phyloP scores from a whole-genome alignment of 2,329 filamentous ascomycete species.

The Cytospora mali region DNA sequence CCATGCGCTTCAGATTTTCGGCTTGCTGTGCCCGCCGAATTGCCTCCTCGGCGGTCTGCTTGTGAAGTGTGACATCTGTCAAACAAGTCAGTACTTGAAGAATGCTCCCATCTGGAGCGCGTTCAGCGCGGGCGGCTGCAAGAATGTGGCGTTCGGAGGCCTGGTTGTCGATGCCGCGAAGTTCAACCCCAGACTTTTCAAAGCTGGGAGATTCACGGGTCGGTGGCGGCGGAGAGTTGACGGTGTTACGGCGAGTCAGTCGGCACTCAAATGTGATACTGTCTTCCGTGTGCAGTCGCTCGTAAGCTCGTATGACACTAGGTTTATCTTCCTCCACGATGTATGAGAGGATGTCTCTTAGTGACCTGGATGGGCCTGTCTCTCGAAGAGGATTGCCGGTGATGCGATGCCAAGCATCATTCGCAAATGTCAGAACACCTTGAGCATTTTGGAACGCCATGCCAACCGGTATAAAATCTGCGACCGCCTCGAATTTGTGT shows the following conservation, averaged over 20 bases:
- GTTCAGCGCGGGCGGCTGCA: constrained; percentile 52
- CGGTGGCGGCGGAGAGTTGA: constrained; percentile 37
- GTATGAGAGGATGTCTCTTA: constrained; percentile 44
- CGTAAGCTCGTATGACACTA: constrained; percentile 45
- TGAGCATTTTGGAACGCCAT: constrained; percentile 70
- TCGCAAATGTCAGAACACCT: constrained; percentile 70
- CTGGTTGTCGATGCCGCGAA: constrained; percentile 38
- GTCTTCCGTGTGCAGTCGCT: constrained; percentile 42
- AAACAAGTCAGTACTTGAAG: constrained; percentile 52
- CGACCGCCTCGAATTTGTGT: constrained; percentile 69
- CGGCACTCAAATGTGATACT: constrained; percentile 53
- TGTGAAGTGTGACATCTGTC: constrained; percentile 55
- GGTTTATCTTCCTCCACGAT: constrained; percentile 51
- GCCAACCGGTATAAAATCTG: constrained; percentile 73
- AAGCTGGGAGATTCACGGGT: constrained; percentile 42
- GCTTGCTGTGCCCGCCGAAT: constrained; percentile 53
- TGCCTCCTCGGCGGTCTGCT: constrained; percentile 51
- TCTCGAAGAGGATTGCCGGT: constrained; percentile 46
- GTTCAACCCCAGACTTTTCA: constrained; percentile 40
- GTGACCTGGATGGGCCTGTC: constrained; percentile 34
- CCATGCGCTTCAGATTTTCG: constrained; percentile 56
- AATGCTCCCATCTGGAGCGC: constrained; percentile 45
- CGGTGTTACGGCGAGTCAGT: constrained; percentile 27
- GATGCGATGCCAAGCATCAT: constrained; percentile 65
- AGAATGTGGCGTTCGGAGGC: constrained; percentile 47